phyloP scores from a whole-genome alignment of 1,284 basidiomycete genomes.

The Fomitopsis palustris region DNA sequence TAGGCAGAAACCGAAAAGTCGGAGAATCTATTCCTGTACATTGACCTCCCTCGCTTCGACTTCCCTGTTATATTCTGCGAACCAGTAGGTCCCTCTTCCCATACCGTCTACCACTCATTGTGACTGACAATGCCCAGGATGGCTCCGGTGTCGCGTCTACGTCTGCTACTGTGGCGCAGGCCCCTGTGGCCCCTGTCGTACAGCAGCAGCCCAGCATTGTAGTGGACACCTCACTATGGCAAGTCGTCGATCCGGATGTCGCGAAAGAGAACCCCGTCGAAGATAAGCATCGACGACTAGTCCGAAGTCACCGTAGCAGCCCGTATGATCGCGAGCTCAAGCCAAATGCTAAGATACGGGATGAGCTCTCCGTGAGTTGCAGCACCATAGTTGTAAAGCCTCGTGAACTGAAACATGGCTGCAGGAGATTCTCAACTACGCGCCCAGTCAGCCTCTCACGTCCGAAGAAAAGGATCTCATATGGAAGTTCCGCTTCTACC shows the following conservation, averaged over 20 bases:
- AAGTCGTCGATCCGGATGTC: slow-evolving; percentile 90
- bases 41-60: slow-evolving; percentile 96
- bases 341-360: slow-evolving; percentile 92
- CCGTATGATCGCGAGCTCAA: slow-evolving; percentile 95
- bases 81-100: slow-evolving; percentile 49
- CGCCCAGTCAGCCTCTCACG: slow-evolving; percentile 85
- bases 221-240: slow-evolving; percentile 75
- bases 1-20: slow-evolving; percentile 88
- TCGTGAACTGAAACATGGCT: background rate
- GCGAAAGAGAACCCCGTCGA: slow-evolving; percentile 93
- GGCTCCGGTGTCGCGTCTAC: slow-evolving; percentile 35
- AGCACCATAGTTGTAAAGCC: background rate
- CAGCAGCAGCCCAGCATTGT: slow-evolving; percentile 43
- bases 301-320: slow-evolving; percentile 92
- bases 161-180: slow-evolving; percentile 36
- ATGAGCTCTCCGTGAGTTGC: slow-evolving; percentile 79
- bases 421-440: slow-evolving; percentile 87
- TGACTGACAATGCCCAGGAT: slow-evolving; percentile 24
- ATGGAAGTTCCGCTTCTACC: slow-evolving; percentile 99
- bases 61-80: slow-evolving; percentile 98
- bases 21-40: slow-evolving; percentile 87
- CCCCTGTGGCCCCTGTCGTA: slow-evolving; percentile 30
- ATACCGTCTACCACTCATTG: background rate
- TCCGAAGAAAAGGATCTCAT: slow-evolving; percentile 94
- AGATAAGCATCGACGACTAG: slow-evolving; percentile 92